A percentile compares a stretch with the other conserved stretches of the same genome.
These are phyloP conservation scores for Alternaria consortialis DNA, from an alignment of 2,329 filamentous ascomycete genomes.

Conservation along the genomic window DNA sequence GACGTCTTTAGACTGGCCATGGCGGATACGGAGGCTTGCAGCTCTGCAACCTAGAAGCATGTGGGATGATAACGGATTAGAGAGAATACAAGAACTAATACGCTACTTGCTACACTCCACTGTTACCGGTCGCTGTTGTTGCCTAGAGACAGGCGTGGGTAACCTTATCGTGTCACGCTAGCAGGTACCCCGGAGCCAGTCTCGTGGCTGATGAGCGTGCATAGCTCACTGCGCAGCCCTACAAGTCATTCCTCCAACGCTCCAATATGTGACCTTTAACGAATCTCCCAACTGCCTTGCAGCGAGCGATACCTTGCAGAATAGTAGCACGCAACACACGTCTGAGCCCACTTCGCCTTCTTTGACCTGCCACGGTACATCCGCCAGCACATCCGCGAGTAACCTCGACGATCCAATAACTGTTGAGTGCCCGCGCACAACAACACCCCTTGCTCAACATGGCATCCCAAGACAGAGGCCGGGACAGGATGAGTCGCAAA, in stretches of 20 bases:
- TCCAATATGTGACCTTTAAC: constrained; percentile 45
- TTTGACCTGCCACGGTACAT: constrained; percentile 26
- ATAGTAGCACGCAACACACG: constrained; percentile 4
- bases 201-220: constrained; percentile 25
- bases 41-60: constrained; percentile 3
- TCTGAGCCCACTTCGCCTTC: constrained; percentile 13
- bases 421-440: constrained; percentile 18
- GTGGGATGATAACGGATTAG: constrained; percentile 12
- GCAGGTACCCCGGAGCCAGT: constrained; percentile 6
- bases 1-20: constrained; percentile 13
- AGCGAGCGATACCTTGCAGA: constrained; percentile 27
- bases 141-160: constrained; percentile 15
- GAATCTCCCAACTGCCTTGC: constrained; percentile 28
- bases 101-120: neutral
- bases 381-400: constrained; percentile 15
- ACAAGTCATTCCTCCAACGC: constrained; percentile 32
- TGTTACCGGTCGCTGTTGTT: constrained; percentile 9
- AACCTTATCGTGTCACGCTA: constrained; percentile 26
- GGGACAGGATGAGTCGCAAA: constrained; percentile 40
- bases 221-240: constrained; percentile 14
- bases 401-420: constrained; percentile 16
- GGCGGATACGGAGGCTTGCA: constrained; percentile 2
- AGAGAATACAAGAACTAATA: neutral
- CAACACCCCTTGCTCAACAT: constrained; percentile 33
- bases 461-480: constrained; percentile 45